These are phyloP conservation scores for Chytriomyces sp. DNA, from an alignment of 192 early-diverging fungal genomes.

Conservation along the genomic window DNA sequence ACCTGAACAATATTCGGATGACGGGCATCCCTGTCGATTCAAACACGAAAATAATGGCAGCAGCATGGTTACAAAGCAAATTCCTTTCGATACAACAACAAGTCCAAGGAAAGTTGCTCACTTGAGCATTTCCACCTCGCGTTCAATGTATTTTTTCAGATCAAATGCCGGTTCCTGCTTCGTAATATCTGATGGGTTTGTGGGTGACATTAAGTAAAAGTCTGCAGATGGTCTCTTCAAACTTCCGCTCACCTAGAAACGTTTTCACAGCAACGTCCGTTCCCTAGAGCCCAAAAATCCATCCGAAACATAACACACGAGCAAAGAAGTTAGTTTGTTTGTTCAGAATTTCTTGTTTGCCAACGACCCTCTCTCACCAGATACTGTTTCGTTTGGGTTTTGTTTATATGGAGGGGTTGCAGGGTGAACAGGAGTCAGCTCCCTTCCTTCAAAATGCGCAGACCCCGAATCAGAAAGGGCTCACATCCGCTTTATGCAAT, in stretches of 20 bases:
- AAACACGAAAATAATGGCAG: background rate
- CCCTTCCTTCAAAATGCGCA: no score
- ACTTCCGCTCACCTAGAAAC: conserved; percentile 32
- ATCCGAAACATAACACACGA: no score
- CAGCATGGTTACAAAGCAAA: background rate
- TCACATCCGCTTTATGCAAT: conserved; percentile 26
- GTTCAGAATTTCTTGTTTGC: no score
- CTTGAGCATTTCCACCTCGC: conserved; percentile 48
- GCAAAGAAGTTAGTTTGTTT: no score
- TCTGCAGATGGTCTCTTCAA: background rate
- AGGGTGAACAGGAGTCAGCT: no score
- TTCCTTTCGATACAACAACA: background rate
- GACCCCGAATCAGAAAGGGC: background rate
- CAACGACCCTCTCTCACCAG: conserved; percentile 3
- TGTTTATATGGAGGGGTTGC: no score
- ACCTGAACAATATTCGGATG: conserved; percentile 54
- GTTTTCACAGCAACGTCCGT: conserved; percentile 53
- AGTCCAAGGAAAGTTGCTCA: background rate
- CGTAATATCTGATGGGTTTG: conserved; percentile 29
- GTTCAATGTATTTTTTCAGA: conserved; percentile 46
- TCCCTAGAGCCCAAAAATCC: conserved; percentile 23
- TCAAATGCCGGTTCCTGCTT: conserved; percentile 38
- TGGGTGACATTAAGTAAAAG: background rate
- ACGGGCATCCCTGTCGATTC: conserved; percentile 33
- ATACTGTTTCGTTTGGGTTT: conserved; percentile 8